phyloP scores from a whole-genome alignment of 208 protist species.

The Leishmania arabica region DNA sequence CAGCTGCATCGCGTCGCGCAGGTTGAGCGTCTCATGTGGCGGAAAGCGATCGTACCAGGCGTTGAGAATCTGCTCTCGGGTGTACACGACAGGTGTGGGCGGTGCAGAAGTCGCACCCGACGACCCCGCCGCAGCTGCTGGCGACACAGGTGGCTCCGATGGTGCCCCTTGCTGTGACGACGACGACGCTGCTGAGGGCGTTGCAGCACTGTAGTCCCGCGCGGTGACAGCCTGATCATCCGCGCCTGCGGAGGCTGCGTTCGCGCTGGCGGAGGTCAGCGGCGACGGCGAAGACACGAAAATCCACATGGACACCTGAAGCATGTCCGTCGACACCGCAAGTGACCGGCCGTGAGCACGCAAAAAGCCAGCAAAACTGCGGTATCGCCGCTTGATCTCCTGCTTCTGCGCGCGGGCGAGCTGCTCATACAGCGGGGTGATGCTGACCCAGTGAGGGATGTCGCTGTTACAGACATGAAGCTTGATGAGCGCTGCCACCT shows the following conservation, averaged over 20 bases:
- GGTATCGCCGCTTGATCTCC: conserved; percentile 59
- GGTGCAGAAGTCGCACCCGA: background rate
- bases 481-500: conserved; percentile 58
- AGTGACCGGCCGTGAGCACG: conserved; percentile 73
- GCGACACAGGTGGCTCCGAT: background rate
- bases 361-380: conserved; percentile 87
- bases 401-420: conserved; percentile 65
- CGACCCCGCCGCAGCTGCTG: background rate
- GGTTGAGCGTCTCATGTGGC: conserved; percentile 46
- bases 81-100: conserved; percentile 36
- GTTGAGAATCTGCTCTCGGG: conserved; percentile 64
- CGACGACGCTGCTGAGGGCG: background rate
- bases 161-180: background rate
- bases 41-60: conserved; percentile 78
- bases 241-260: background rate
- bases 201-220: background rate
- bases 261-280: background rate
- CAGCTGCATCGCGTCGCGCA: conserved; percentile 57
- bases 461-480: conserved; percentile 62
- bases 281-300: conserved; percentile 15
- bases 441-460: conserved; percentile 84
- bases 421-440: conserved; percentile 84
- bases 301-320: conserved; percentile 87
- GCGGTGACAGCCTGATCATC: background rate
- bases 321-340: conserved; percentile 82